Evolutionary conservation across 2,329 filamentous ascomycete species (phyloP).

Genomic region (Colletotrichum lindemuthianum): DNA sequence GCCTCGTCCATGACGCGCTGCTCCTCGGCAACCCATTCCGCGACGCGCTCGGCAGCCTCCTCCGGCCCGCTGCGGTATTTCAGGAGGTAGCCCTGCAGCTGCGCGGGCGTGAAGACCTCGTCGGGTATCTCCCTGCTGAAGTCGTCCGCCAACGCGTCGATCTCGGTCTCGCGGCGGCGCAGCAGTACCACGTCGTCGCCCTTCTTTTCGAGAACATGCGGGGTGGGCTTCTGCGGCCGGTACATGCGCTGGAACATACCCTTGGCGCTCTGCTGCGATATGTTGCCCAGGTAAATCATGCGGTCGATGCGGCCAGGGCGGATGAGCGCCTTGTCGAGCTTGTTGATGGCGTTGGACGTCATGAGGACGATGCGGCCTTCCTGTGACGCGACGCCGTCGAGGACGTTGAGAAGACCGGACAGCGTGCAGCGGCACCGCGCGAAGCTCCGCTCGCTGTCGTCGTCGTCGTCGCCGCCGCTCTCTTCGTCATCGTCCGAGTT

Average conservation of each 20-base stretch:
- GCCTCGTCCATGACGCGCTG: conserved; percentile 26
- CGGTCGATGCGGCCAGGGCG: conserved; percentile 76
- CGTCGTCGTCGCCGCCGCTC: conserved; percentile 27
- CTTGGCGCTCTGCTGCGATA: conserved; percentile 47
- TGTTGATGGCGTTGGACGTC: conserved; percentile 74
- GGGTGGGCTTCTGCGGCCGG: background rate
- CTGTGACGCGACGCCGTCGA: conserved; percentile 73
- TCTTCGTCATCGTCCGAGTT: conserved; percentile 44
- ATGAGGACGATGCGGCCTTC: conserved; percentile 76
- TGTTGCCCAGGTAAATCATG: conserved; percentile 71
- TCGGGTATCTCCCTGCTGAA: conserved; percentile 25
- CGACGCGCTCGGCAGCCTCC: background rate
- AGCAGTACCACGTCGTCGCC: background rate
- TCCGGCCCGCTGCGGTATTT: conserved; percentile 15
- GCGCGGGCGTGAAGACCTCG: conserved; percentile 28
- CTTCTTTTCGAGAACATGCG: background rate
- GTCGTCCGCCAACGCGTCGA: background rate
- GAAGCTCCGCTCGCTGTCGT: background rate
- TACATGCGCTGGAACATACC: conserved; percentile 36
- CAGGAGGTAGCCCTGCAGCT: conserved; percentile 28
- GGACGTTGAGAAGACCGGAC: conserved; percentile 73
- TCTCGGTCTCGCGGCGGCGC: background rate
- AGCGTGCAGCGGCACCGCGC: conserved; percentile 51
- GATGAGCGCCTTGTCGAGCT: conserved; percentile 69
- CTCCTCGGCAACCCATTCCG: conserved; percentile 21